phyloP scores from a whole-genome alignment of 2,329 filamentous ascomycete genomes.

The Teratosphaeria zuluensis region DNA sequence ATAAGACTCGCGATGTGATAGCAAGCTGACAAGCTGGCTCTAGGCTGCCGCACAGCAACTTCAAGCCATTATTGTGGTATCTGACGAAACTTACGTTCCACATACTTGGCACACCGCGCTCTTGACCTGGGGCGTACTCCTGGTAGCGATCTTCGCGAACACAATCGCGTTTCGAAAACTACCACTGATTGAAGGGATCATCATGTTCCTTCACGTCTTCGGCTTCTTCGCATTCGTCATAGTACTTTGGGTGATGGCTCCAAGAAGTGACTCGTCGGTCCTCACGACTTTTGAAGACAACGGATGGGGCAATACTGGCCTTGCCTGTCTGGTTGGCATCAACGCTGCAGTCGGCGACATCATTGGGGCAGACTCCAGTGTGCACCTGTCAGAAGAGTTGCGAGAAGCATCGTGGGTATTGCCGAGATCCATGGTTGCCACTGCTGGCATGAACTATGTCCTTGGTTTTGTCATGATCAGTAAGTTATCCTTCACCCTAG shows the following conservation, averaged over 20 bases:
- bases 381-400: conserved; percentile 28
- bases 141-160: conserved; percentile 20
- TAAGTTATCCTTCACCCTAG: background rate
- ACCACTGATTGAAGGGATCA: conserved; percentile 19
- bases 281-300: conserved; percentile 1
- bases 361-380: conserved; percentile 25
- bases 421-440: conserved; percentile 23
- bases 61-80: conserved; percentile 18
- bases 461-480: conserved; percentile 14
- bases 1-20: background rate
- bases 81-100: conserved; percentile 13
- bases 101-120: conserved; percentile 11
- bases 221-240: conserved; percentile 23
- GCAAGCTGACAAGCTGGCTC: conserved; percentile 10
- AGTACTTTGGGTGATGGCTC: conserved; percentile 19
- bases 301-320: background rate
- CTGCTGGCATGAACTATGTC: conserved; percentile 21
- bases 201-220: conserved; percentile 19
- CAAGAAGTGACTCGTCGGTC: background rate
- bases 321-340: conserved; percentile 1
- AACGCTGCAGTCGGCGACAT: conserved; percentile 1
- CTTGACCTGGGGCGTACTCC: conserved; percentile 1
- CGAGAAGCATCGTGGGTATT: conserved; percentile 20
- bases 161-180: conserved; percentile 21
- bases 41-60: conserved; percentile 15